phyloP scores from a whole-genome alignment of 495 filamentous ascomycete genomes.

The Sporormia fimetaria region DNA sequence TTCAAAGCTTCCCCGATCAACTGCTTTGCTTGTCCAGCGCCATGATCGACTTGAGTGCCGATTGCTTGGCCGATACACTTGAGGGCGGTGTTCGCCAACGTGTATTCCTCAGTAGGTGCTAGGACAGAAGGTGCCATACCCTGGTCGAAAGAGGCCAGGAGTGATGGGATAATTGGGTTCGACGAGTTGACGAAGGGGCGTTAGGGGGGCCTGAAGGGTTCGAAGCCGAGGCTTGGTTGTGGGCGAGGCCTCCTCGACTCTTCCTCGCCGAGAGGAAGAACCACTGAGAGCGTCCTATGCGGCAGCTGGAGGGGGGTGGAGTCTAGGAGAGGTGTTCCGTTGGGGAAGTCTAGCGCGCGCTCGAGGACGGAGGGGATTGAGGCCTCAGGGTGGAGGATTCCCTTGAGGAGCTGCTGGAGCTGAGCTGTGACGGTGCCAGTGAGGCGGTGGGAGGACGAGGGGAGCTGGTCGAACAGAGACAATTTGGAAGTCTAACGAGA shows the following conservation, averaged over 20 bases:
- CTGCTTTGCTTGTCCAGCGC: constrained; percentile 25
- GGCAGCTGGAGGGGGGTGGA: constrained; percentile 72
- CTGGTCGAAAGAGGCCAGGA: constrained; percentile 29
- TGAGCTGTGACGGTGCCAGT: no score
- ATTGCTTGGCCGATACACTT: constrained; percentile 8
- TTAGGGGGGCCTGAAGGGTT: constrained; percentile 88
- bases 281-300: constrained; percentile 92
- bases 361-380: constrained; percentile 36
- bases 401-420: no score
- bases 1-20: constrained; percentile 72
- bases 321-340: constrained; percentile 45
- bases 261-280: constrained; percentile 96
- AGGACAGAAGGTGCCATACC: constrained; percentile 68
- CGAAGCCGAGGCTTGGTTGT: constrained; percentile 64
- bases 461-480: constrained; percentile 47
- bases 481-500: constrained; percentile 54
- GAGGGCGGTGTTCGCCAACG: constrained; percentile 22
- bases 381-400: no score
- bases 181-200: constrained; percentile 27
- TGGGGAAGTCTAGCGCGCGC: constrained; percentile 36
- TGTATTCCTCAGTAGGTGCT: constrained; percentile 36
- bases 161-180: constrained; percentile 9
- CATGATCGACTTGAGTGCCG: constrained; percentile 20
- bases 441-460: constrained; percentile 56
- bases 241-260: constrained; percentile 84